Conservation (phyloP, 495 filamentous ascomycete species). For the Umbilicaria muhlenbergii region DNA sequence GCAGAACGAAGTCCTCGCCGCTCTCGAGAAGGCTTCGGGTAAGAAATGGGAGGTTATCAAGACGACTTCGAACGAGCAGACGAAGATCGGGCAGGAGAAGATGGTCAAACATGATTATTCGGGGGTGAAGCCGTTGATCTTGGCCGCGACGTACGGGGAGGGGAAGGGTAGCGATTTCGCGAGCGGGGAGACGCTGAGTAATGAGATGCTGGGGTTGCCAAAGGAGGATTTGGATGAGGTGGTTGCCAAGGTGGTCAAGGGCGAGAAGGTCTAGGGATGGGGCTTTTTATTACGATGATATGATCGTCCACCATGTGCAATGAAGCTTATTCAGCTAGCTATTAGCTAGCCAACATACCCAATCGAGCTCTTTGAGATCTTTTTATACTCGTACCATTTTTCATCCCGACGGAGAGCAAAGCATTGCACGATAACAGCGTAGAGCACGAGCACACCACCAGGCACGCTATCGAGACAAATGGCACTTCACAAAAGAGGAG, state of each 20-base stretch:
- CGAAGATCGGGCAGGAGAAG: constrained; percentile 16
- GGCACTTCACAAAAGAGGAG: too few relatives aligned
- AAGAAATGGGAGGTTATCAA: constrained; percentile 24
- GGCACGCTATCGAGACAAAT: too few relatives aligned
- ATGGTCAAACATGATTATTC: constrained; percentile 22
- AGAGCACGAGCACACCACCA: too few relatives aligned
- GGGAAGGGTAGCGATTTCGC: constrained; percentile 18
- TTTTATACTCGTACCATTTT: too few relatives aligned
- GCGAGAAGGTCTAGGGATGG: neutral
- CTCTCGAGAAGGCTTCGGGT: constrained; percentile 26
- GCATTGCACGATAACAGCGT: too few relatives aligned
- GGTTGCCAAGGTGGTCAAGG: constrained; percentile 17
- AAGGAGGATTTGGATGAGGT: constrained; percentile 16
- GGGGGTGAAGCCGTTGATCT: constrained; percentile 16
- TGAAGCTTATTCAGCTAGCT: too few relatives aligned
- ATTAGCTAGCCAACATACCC: too few relatives aligned
- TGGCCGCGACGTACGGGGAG: constrained; percentile 16
- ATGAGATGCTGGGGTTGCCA: constrained; percentile 18
- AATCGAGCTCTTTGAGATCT: too few relatives aligned
- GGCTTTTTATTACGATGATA: too few relatives aligned
- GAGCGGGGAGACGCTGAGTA: constrained; percentile 15
- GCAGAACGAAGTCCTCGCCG: constrained; percentile 29
- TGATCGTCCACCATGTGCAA: too few relatives aligned
- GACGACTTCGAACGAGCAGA: constrained; percentile 17
- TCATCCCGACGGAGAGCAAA: too few relatives aligned